A percentile compares a stretch with the other conserved stretches of the same genome.
phyloP scores from a whole-genome alignment of 164 flowering plant species.

The Chimonanthus praecox region DNA sequence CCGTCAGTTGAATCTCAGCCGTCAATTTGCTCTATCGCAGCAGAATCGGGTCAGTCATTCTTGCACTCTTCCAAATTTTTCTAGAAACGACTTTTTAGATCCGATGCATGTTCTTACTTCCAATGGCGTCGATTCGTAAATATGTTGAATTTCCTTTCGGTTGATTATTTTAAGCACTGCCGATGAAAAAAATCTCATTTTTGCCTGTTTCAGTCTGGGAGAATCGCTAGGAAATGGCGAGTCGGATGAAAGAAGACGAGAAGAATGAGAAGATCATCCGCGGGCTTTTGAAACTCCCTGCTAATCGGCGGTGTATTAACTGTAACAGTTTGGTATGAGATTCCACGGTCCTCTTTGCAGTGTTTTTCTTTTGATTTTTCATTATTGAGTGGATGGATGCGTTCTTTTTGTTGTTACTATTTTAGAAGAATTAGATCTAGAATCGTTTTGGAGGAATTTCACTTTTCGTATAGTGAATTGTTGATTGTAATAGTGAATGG shows the following conservation, averaged over 20 bases:
- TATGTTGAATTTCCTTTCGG: neutral
- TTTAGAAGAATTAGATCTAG: neutral
- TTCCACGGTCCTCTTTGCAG: neutral
- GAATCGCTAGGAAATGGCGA: slow-evolving; percentile 48
- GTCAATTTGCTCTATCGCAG: slow-evolving; percentile 1
- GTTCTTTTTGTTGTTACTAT: neutral
- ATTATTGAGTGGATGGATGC: neutral
- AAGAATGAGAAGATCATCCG: slow-evolving; percentile 83
- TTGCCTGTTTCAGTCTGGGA: neutral
- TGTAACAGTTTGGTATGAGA: slow-evolving; percentile 77
- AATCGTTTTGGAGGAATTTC: neutral
- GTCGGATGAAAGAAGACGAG: slow-evolving; percentile 83
- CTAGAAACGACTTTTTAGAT: neutral
- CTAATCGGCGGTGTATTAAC: slow-evolving; percentile 78
- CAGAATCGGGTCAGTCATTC: slow-evolving; percentile 3
- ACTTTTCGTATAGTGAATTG: neutral
- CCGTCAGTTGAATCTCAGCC: neutral
- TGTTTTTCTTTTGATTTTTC: neutral
- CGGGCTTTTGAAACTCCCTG: slow-evolving; percentile 68
- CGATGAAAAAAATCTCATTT: neutral
- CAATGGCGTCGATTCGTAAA: neutral
- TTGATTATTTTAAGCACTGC: neutral
- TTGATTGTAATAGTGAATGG: neutral
- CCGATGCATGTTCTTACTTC: neutral
- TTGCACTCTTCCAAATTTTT: neutral